Percentiles rank a stretch among this genome's conserved stretches.
Evolutionary conservation across 805 yeast species (phyloP).

Genomic region (Spathaspora arborariae): DNA sequence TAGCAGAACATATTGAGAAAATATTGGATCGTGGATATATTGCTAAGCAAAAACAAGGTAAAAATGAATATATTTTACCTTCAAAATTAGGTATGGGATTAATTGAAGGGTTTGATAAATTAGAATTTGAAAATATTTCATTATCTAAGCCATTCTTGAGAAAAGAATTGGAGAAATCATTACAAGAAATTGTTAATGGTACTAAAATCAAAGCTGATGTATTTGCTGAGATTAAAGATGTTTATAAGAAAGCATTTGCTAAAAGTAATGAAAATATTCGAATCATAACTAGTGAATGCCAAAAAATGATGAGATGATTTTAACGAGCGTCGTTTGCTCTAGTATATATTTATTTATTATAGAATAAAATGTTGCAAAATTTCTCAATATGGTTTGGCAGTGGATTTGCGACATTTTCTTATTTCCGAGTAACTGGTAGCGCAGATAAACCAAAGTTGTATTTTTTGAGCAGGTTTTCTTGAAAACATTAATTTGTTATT

Average conservation of each 20-base stretch:
- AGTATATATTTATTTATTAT: no score
- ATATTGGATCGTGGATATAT: slow-evolving; percentile 68
- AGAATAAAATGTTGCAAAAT: no score
- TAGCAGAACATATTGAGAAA: slow-evolving; percentile 94
- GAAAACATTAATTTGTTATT: no score
- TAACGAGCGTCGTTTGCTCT: no score
- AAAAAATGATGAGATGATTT: slow-evolving; percentile 6
- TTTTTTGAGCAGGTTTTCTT: no score
- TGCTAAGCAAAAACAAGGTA: slow-evolving; percentile 34
- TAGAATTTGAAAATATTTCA: slow-evolving; percentile 57
- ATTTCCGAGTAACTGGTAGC: neutral
- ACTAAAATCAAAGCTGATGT: slow-evolving; percentile 49
- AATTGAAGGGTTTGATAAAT: slow-evolving; percentile 80
- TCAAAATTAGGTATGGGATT: slow-evolving; percentile 80
- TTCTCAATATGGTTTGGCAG: no score
- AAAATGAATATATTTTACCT: slow-evolving; percentile 58
- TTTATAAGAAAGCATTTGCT: slow-evolving; percentile 45
- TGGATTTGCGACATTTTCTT: neutral
- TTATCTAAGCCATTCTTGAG: slow-evolving; percentile 88
- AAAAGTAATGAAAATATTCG: slow-evolving; percentile 40
- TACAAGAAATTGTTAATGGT: slow-evolving; percentile 71
- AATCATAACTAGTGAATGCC: slow-evolving; percentile 25
- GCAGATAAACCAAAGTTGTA: neutral
- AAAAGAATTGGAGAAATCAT: slow-evolving; percentile 63
- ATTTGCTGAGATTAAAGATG: slow-evolving; percentile 29